Base-by-base conservation (phyloP, 2,329 filamentous ascomycete species). In the Fusarium camptoceras region DNA sequence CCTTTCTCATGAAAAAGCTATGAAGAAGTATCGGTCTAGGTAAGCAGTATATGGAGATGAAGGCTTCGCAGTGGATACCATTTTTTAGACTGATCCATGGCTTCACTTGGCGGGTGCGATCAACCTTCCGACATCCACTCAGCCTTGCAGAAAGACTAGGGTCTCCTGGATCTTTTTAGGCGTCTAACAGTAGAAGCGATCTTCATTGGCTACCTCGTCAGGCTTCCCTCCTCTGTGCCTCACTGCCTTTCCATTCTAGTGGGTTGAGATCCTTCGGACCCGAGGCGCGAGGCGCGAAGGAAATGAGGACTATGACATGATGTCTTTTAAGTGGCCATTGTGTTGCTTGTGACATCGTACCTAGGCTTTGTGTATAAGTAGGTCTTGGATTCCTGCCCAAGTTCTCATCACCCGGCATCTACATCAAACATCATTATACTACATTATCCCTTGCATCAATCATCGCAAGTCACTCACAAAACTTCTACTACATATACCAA, bases 111-210 rank as follows among this genome's bases (percentile, higher is more conserved):
- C 11, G 11, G n/a, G 24, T n/a, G 42, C 25, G 34, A 50, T 59
- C 28, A 43, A 49, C 37, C 22, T 22, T 42, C 27, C n/a, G n/a
- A 12, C 15, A 16, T 14, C 47, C 16, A 30, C 60, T 60, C 63
- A 66, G 47, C 63, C 61, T 66, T 66, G 54, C 24, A 18, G 56
- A 42, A 3, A 30, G 16, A 25, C 57, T 56, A 34, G 57, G 57
- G 20, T 31, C 27, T 7, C 43, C 43, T 18, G 24, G 7, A 25
- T 47, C 55, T 16, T 51, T 39, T 12, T 20, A 41, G 41, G n/a
- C 41, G 44, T 34, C 12, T 8, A 48, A 47, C 56, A 61, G 34
- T 12, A 42, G 56, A 61, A 20, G n/a, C 1, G 30, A 20, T 18
- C 20, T 37, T 27, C 42, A 54, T 65, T 65, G 47, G 48, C 22